Conservation (phyloP, 331 rosid genomes). For the Quercus tomentella region DNA sequence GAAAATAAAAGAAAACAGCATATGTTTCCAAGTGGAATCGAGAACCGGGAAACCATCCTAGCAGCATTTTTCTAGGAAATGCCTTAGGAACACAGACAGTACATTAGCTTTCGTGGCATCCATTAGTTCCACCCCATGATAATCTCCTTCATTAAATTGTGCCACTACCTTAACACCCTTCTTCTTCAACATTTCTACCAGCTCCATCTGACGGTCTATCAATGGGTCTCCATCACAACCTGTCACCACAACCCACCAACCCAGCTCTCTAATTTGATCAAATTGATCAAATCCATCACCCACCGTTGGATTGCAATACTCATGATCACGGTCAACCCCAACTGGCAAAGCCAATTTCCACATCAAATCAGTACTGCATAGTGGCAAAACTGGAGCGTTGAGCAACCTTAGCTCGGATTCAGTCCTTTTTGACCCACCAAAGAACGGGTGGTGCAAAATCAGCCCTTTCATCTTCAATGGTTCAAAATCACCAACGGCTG, state of each 20-base stretch:
- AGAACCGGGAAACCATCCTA: too few relatives aligned
- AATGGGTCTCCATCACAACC: conserved; percentile 19
- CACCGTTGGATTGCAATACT: conserved; percentile 31
- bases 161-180: not conserved
- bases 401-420: too few relatives aligned
- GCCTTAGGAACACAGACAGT: not conserved
- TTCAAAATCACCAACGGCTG: too few relatives aligned
- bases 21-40: too few relatives aligned
- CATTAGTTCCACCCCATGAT: not conserved
- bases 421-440: too few relatives aligned
- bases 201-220: conserved; percentile 10
- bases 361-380: conserved; percentile 11
- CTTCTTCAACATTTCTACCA: not conserved
- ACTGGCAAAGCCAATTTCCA: conserved; percentile 38
- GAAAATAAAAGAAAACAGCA: too few relatives aligned
- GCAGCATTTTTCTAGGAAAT: too few relatives aligned
- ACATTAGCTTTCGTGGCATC: not conserved
- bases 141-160: not conserved
- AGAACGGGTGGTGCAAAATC: too few relatives aligned
- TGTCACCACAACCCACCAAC: conserved; percentile 7
- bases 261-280: not conserved
- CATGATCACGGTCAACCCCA: conserved; percentile 30
- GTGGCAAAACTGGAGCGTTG: too few relatives aligned
- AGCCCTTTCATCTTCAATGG: too few relatives aligned
- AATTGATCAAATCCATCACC: not conserved